Conservation (phyloP, 108 stramenopile species). For the Cyclotella distinguenda region DNA sequence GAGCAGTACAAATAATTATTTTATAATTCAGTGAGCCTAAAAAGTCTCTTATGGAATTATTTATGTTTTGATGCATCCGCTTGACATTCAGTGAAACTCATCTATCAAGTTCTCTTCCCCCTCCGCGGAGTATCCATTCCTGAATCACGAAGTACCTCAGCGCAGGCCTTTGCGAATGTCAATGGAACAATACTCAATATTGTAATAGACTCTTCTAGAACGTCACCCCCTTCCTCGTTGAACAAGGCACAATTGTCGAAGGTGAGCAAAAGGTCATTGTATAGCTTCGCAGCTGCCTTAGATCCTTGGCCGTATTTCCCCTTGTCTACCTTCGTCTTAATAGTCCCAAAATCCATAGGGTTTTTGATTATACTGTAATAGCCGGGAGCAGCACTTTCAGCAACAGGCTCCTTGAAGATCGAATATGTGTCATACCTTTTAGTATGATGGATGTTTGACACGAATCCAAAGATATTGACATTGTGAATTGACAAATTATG, state of each 20-base stretch:
- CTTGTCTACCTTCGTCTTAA: slow-evolving; percentile 64
- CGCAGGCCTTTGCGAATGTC: slow-evolving; percentile 49
- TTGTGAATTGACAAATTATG: background rate
- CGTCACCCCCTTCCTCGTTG: slow-evolving; percentile 61
- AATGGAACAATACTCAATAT: slow-evolving; percentile 60
- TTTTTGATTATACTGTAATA: slow-evolving; percentile 65
- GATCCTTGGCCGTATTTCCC: slow-evolving; percentile 75
- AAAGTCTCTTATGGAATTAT: no score
- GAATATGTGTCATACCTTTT: slow-evolving; percentile 57
- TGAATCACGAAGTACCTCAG: slow-evolving; percentile 1
- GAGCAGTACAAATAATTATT: no score
- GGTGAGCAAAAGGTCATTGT: slow-evolving; percentile 62
- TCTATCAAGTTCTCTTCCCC: no score
- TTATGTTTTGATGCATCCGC: no score
- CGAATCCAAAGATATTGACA: background rate
- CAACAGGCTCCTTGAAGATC: slow-evolving; percentile 72
- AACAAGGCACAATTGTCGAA: slow-evolving; percentile 71
- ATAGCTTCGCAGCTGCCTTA: slow-evolving; percentile 54
- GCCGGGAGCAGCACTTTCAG: slow-evolving; percentile 70
- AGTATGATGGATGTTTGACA: background rate
- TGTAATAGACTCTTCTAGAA: slow-evolving; percentile 61
- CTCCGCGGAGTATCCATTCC: no score
- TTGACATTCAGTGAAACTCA: no score
- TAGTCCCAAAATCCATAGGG: slow-evolving; percentile 77
- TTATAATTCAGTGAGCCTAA: no score